Evolutionary conservation across 2,329 filamentous ascomycete genomes (phyloP).

Genomic region (Pseudonectria buxi): DNA sequence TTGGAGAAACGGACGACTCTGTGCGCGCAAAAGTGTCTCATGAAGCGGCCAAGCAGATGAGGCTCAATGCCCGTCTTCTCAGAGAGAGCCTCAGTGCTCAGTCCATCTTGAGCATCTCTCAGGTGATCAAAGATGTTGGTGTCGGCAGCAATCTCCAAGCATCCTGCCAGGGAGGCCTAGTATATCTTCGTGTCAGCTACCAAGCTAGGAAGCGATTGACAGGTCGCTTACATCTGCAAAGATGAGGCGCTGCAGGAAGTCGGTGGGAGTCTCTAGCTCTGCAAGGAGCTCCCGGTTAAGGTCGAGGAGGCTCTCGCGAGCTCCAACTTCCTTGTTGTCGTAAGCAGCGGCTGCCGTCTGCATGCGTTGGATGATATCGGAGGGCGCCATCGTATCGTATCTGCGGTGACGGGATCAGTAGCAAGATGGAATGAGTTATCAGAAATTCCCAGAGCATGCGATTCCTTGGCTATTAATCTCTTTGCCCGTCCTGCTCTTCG

Average conservation of each 20-base stretch:
- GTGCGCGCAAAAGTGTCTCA: constrained; percentile 11
- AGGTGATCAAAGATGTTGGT: constrained; percentile 7
- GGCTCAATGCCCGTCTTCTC: constrained; percentile 5
- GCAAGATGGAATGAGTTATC: not conserved
- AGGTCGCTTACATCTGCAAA: constrained; percentile 4
- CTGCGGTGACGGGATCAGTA: no score
- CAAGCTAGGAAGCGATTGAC: not conserved
- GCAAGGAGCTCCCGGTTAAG: constrained; percentile 9
- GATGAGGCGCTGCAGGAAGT: constrained; percentile 8
- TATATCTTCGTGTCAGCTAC: not conserved
- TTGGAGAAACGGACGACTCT: constrained; percentile 5
- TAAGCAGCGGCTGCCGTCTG: constrained; percentile 4
- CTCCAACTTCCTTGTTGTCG: constrained; percentile 4
- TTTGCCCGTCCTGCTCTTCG: no score
- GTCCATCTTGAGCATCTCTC: constrained; percentile 1
- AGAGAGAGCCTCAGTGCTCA: constrained; percentile 3
- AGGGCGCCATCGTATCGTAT: constrained; percentile 5
- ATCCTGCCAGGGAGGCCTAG: constrained; percentile 8
- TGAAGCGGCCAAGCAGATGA: constrained; percentile 7
- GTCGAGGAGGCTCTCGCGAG: constrained; percentile 8
- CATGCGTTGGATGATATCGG: constrained; percentile 6
- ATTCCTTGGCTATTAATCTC: no score
- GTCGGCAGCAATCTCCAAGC: constrained; percentile 6
- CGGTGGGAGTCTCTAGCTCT: constrained; percentile 9
- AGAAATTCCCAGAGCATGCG: no score